Evolutionary conservation across 768 basidiomycete genomes (phyloP), one percentile per base, ranked within the genome.

Genomic region (Hericium coralloides): DNA sequence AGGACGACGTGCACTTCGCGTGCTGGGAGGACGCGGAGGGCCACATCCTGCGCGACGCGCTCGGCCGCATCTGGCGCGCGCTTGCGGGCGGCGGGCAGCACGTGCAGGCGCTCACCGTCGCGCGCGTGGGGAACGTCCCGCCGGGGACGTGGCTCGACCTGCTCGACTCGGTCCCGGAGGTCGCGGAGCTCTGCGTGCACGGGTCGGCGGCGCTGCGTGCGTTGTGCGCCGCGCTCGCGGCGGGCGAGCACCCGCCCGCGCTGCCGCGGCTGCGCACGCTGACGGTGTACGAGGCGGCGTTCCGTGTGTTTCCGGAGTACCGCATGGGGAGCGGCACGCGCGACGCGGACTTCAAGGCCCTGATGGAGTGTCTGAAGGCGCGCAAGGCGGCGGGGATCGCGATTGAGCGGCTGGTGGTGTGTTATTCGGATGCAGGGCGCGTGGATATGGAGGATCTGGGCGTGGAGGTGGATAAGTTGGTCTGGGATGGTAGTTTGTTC

Each of bases 371-470:
- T 20, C 53, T 62, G 25, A 50, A 39, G 23, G 53, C 57, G 37
- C 38, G 55, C 8, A 52, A 49, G 17, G 25, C 36, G 10, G 53
- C 17, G 18, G 59, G 51, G 25, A 45, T 31, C 18, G 51, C 53
- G 36, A 25, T 52, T 6, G 56, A 25, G 17, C 52, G 55, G 41
- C 59, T 62, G 22, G 57, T 58, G 38, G 59, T 62, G n/a, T 62
- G 61, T 38, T 62, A 62, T 20, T 62, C 61, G 15, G 59, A 62
- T 14, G 59, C 49, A 14, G 49, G 22, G 23, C 59, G 56, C 20
- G 50, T 50, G 41, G 61, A 60, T 45, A 60, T 62, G 51, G 61
- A 62, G 39, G 59, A 58, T n/a, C 48, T 62, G 1, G 61, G 59
- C 4, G 51, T 18, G 12, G 52, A 38, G 5, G 57, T 37, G 9